Evolutionary conservation across 441 rosid genomes (phyloP).

Genomic region (Aquilaria agallochum): DNA sequence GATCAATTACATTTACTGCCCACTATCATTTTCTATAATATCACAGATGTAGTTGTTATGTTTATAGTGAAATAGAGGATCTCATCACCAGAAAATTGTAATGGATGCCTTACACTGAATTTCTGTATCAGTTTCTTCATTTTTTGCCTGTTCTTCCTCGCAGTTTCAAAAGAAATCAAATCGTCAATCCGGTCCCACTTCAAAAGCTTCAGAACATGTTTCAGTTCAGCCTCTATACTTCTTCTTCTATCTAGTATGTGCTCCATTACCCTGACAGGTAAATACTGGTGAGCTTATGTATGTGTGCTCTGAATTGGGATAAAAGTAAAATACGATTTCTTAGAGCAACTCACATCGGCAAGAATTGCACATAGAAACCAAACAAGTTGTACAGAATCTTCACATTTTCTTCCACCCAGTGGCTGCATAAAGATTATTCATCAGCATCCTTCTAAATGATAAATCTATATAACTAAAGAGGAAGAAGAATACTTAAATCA

Average conservation of each 20-base stretch:
- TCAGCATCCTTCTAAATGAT: slow-evolving; percentile 15
- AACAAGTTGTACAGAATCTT: slow-evolving; percentile 77
- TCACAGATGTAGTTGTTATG: no score
- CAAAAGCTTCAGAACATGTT: slow-evolving; percentile 65
- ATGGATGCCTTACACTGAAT: slow-evolving; percentile 56
- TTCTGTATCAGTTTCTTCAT: slow-evolving; percentile 74
- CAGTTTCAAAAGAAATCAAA: slow-evolving; percentile 48
- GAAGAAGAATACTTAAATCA: no score
- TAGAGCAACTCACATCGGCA: slow-evolving; percentile 63
- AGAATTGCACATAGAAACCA: slow-evolving; percentile 86
- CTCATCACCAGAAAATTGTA: neutral
- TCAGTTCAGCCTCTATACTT: slow-evolving; percentile 57
- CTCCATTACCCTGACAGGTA: slow-evolving; percentile 59
- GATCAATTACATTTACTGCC: slow-evolving; percentile 11
- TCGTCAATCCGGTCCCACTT: slow-evolving; percentile 80
- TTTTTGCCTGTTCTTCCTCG: slow-evolving; percentile 73
- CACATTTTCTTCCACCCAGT: slow-evolving; percentile 51
- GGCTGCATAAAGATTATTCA: slow-evolving; percentile 37
- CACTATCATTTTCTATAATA: neutral
- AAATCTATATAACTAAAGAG: no score
- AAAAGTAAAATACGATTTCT: slow-evolving; percentile 1
- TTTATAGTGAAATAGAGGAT: no score
- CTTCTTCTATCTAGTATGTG: slow-evolving; percentile 52
- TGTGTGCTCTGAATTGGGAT: slow-evolving; percentile 12
- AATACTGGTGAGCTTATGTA: slow-evolving; percentile 18